Percentiles rank a stretch among this genome's conserved stretches.
phyloP scores from a whole-genome alignment of 129 eudicot species.

The Rutidosis leptorrhynchoides region DNA sequence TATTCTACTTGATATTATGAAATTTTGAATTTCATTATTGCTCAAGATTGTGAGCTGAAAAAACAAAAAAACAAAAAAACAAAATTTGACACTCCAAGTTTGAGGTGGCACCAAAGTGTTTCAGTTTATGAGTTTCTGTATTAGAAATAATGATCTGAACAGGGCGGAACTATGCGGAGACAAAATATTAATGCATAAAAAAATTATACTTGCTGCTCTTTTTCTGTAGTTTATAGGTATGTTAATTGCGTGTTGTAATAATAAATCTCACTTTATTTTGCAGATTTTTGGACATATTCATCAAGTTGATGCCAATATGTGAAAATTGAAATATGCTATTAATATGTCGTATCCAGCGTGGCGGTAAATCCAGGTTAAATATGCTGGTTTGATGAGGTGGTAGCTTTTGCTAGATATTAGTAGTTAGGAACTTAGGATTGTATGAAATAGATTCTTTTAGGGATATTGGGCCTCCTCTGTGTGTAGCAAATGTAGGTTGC shows the following conservation, averaged over 20 bases:
- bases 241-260: not conserved
- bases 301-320: conserved; percentile 10
- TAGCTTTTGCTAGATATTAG: conserved; percentile 23
- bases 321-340: conserved; percentile 10
- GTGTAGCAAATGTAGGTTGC: conserved; percentile 42
- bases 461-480: conserved; percentile 28
- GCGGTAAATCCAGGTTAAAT: conserved; percentile 18
- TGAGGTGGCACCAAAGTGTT: too few species aligned
- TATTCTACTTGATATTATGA: too few species aligned
- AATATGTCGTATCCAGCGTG: conserved; percentile 13
- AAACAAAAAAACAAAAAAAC: too few species aligned
- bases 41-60: too few species aligned
- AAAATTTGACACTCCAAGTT: too few species aligned
- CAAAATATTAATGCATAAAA: too few species aligned
- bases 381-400: conserved; percentile 26
- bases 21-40: too few species aligned
- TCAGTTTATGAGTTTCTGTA: not conserved
- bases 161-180: too few species aligned
- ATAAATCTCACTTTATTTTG: not conserved
- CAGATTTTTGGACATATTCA: conserved; percentile 24
- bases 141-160: not conserved
- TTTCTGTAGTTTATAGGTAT: not conserved
- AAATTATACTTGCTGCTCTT: too few species aligned
- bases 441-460: conserved; percentile 34
- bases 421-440: too few species aligned